Base-by-base conservation (phyloP, 2,329 filamentous ascomycete genomes). In the Elsinoe australis region DNA sequence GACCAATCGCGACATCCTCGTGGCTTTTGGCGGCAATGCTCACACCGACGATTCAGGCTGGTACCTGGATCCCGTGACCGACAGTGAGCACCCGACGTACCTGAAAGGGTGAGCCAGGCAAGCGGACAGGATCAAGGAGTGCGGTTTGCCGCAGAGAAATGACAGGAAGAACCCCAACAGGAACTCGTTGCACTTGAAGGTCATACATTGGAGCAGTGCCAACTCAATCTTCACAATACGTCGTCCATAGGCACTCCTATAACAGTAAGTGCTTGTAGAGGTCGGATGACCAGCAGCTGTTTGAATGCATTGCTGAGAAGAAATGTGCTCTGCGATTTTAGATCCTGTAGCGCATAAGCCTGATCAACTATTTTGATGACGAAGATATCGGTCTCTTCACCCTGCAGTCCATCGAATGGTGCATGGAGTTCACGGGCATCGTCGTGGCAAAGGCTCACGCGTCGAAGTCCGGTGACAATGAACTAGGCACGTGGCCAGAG, bases 341-440 rank as follows among this genome's bases (percentile, higher is more conserved):
- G 33, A 19, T 18, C 4, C 32, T 48, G 15, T 10, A 14, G 28
- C 8, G 19, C 10, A 8, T 26, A 17, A 48, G 26, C 45, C 32
- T 36, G 19, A 31, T 22, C 26, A 29, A 38, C 31, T 18, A 48
- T 33, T 17, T 48, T 18, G 10, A 9, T 36, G 12, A 33, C 32
- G 45, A 33, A 31, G 35, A 36, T 22, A 28, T 36, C 32, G 21
- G 45, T 22, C 28, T 48, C 19, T 24, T 33, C 32, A 17, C 29
- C 45, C 15, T 19, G 45, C 33, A 36, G 33, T 18, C 33, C 5
- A 36, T 36, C 33, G n/a, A n/a, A n/a, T n/a, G n/a, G n/a, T n/a
- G n/a, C n/a, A n/a, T n/a, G n/a, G n/a, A n/a, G n/a, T n/a, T n/a
- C n/a, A n/a, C n/a, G n/a, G n/a, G n/a, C n/a, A n/a, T n/a, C n/a